Percentiles rank a stretch among this genome's conserved stretches.
Conservation (phyloP, 2,329 filamentous ascomycete species). For the Pseudovirgaria hyperparasitica region DNA sequence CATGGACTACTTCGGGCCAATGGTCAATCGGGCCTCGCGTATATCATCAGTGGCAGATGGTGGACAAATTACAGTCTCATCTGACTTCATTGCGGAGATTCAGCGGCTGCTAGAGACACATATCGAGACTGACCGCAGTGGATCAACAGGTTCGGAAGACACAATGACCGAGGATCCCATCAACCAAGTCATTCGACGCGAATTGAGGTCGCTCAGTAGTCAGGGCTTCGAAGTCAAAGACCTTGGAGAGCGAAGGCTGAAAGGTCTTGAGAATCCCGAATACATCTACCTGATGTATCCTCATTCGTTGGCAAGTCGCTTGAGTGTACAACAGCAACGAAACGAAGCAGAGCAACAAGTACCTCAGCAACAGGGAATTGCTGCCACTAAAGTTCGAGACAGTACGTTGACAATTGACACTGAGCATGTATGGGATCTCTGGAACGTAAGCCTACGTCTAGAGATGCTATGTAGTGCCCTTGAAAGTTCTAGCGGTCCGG, state of each 20-base stretch:
- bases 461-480: constrained; percentile 88
- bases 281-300: constrained; percentile 93
- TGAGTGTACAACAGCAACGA: constrained; percentile 52
- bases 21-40: constrained; percentile 94
- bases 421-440: constrained; percentile 76
- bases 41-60: constrained; percentile 92
- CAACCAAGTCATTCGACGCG: constrained; percentile 68
- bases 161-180: constrained; percentile 62
- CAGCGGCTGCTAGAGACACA: constrained; percentile 82
- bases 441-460: constrained; percentile 75
- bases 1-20: constrained; percentile 99
- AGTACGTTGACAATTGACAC: constrained; percentile 67
- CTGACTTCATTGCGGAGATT: constrained; percentile 93
- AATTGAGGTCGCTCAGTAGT: constrained; percentile 73
- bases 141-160: constrained; percentile 58
- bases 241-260: constrained; percentile 86
- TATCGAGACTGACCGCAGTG: constrained; percentile 66
- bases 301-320: constrained; percentile 70
- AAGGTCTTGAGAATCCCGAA: constrained; percentile 94
- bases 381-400: constrained; percentile 48
- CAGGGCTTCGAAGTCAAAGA: constrained; percentile 97
- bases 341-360: constrained; percentile 31
- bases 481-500: constrained; percentile 55
- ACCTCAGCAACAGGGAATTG: constrained; percentile 31
- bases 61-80: constrained; percentile 91